A percentile compares a stretch with the other conserved stretches of the same genome.
phyloP scores from a whole-genome alignment of 352 stramenopile genomes.

The Hyaloperonospora arabidopsidis region DNA sequence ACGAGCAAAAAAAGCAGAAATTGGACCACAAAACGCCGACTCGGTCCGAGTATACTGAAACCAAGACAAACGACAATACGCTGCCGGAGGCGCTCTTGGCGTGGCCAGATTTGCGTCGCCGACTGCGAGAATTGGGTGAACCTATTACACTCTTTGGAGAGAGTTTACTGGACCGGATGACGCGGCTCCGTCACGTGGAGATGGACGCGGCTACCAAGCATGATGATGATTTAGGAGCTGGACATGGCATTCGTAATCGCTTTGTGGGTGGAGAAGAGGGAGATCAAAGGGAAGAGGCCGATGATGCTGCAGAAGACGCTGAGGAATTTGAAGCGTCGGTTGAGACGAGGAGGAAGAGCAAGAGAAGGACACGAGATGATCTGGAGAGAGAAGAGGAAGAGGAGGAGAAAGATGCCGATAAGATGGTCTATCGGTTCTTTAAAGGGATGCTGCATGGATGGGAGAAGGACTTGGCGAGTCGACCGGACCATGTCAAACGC shows the following conservation, averaged over 20 bases:
- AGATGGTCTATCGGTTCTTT: conserved; percentile 89
- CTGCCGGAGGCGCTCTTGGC: conserved; percentile 33
- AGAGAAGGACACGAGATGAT: conserved; percentile 11
- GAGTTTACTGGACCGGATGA: conserved; percentile 44
- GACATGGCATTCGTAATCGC: conserved; percentile 71
- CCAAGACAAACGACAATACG: conserved; percentile 1
- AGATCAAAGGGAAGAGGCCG: conserved; percentile 30
- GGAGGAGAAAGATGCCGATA: conserved; percentile 45
- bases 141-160: conserved; percentile 88
- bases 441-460: conserved; percentile 90
- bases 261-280: conserved; percentile 46
- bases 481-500: conserved; percentile 84
- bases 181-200: conserved; percentile 58
- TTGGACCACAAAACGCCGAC: conserved; percentile 14
- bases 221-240: conserved; percentile 63
- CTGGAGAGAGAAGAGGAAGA: conserved; percentile 23
- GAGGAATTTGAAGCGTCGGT: conserved; percentile 21
- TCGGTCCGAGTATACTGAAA: neutral
- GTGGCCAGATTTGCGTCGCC: conserved; percentile 70
- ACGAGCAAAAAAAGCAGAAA: conserved; percentile 50
- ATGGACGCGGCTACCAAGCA: conserved; percentile 52
- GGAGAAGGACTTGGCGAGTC: conserved; percentile 86
- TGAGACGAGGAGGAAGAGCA: conserved; percentile 11
- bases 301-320: conserved; percentile 33
- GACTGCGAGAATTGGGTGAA: conserved; percentile 70